phyloP scores from a whole-genome alignment of 1,284 basidiomycete species.

The Trichosporon sp. region DNA sequence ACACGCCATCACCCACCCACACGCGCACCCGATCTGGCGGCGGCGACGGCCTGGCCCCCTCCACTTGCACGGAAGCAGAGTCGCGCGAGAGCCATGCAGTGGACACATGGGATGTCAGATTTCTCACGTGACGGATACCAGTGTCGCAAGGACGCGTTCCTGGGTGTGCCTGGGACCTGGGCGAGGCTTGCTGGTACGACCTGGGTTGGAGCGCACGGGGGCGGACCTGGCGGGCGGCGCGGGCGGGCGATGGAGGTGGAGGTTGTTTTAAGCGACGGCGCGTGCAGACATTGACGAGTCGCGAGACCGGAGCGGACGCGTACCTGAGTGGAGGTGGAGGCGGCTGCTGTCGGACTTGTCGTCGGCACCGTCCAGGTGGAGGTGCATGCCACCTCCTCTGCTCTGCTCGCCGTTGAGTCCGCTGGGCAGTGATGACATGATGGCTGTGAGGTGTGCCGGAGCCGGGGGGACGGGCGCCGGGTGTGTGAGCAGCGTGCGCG shows the following conservation, averaged over 20 bases:
- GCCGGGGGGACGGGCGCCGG: too few species aligned
- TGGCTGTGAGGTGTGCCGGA: background rate
- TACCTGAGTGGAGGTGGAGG: background rate
- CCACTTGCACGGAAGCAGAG: background rate
- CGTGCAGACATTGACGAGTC: background rate
- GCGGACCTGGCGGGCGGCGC: background rate
- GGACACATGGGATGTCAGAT: background rate
- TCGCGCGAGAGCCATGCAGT: background rate
- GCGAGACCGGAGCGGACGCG: background rate
- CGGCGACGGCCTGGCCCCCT: background rate
- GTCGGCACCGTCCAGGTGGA: background rate
- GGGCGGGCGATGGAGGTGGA: background rate
- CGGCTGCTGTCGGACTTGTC: background rate
- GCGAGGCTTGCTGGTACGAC: too few species aligned
- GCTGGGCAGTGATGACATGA: background rate
- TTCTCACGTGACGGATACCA: background rate
- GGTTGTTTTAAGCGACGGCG: background rate
- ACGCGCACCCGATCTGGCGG: background rate
- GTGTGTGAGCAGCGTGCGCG: background rate
- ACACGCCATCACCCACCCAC: background rate
- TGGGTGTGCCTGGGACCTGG: background rate
- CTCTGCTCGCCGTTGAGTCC: background rate
- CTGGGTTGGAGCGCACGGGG: background rate
- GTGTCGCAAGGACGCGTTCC: background rate
- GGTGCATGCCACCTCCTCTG: background rate